A percentile compares a stretch with the other conserved stretches of the same genome.
Conservation (phyloP, 768 basidiomycete genomes). For the Tylopilus rubrobrunneus region DNA sequence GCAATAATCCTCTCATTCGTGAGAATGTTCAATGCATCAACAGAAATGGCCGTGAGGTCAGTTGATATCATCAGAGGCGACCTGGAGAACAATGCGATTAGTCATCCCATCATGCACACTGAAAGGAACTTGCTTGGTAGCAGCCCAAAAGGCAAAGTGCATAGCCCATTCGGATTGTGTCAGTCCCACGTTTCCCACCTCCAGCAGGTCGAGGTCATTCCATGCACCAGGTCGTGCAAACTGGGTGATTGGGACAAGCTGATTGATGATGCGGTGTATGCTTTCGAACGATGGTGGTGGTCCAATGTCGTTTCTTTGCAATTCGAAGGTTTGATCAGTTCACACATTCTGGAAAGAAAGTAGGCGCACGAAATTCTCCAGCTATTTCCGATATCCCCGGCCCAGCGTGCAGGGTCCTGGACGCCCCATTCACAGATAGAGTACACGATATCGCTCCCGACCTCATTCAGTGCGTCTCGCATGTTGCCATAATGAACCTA, state of each 20-base stretch:
- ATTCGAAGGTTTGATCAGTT: background rate
- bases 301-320: constrained; percentile 9
- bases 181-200: constrained; percentile 47
- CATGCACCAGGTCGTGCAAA: constrained; percentile 45
- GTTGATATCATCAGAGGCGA: constrained; percentile 13
- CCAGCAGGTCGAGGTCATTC: constrained; percentile 53
- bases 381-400: constrained; percentile 43
- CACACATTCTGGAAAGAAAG: background rate
- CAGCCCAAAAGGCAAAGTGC: constrained; percentile 15
- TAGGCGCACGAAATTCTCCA: constrained; percentile 45
- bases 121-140: constrained; percentile 3
- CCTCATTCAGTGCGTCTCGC: constrained; percentile 7
- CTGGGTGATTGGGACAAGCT: constrained; percentile 42
- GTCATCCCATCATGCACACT: background rate
- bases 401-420: constrained; percentile 51
- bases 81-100: background rate
- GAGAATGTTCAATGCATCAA: constrained; percentile 2
- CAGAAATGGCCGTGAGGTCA: background rate
- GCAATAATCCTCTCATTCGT: constrained; percentile 5
- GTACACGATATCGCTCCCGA: constrained; percentile 34
- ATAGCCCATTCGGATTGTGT: constrained; percentile 21
- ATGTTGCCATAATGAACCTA: constrained; percentile 4
- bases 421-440: constrained; percentile 52
- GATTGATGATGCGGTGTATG: constrained; percentile 13
- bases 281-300: constrained; percentile 7